A percentile compares a stretch with the other conserved stretches of the same genome.
Evolutionary conservation across 768 basidiomycete species (phyloP).

Genomic region (Panus rudis): DNA sequence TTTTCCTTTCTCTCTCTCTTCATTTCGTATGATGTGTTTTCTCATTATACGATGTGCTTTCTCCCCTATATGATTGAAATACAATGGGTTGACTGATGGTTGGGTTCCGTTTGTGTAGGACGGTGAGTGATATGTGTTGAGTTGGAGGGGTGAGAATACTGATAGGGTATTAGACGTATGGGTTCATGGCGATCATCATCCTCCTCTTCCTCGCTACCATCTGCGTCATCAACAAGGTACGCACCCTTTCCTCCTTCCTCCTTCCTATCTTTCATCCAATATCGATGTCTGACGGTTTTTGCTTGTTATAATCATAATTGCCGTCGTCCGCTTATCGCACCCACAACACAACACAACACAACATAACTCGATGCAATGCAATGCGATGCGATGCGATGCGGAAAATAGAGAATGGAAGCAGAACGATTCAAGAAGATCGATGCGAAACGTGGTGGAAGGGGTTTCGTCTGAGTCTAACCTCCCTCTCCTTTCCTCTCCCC

Average conservation of each 20-base stretch:
- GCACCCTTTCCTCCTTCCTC: conserved; percentile 19
- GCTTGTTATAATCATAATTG: too few species aligned
- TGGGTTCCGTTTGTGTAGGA: too few species aligned
- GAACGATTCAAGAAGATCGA: conserved; percentile 89
- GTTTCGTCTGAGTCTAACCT: conserved; percentile 61
- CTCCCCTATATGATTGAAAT: not conserved
- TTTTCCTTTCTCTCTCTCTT: not conserved
- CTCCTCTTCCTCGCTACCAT: conserved; percentile 72
- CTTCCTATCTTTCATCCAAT: not conserved
- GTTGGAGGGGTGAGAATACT: not conserved
- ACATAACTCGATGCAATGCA: too few species aligned
- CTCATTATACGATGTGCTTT: conserved; percentile 10
- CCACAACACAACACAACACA: too few species aligned
- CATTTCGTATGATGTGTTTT: not conserved
- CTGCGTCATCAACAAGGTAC: conserved; percentile 83
- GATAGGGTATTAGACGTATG: conserved; percentile 48
- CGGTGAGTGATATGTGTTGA: too few species aligned
- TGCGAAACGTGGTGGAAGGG: conserved; percentile 77
- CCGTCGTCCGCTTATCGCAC: too few species aligned
- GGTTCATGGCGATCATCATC: conserved; percentile 75
- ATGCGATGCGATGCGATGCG: too few species aligned
- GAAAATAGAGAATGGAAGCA: conserved; percentile 73
- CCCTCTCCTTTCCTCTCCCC: not conserved
- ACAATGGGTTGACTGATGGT: not conserved
- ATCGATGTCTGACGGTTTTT: not conserved